These are phyloP conservation scores for Acrodontium crateriforme DNA, from an alignment of 2,329 filamentous ascomycete species.

Conservation along the genomic window DNA sequence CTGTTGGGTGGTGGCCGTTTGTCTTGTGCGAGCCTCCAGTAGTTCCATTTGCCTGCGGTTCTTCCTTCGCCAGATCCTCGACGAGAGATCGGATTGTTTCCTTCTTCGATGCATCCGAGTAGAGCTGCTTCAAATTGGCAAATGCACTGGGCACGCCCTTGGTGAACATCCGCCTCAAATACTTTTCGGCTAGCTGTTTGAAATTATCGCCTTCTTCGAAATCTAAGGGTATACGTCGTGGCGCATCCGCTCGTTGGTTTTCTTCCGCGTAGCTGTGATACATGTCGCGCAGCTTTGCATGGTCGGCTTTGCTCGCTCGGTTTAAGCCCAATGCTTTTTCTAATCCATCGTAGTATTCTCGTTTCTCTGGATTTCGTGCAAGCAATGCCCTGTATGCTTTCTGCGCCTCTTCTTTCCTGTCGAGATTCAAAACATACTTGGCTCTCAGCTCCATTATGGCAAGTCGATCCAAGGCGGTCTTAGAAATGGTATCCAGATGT, in stretches of 20 bases:
- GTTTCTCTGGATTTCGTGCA: conserved; percentile 77
- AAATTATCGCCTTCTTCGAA: conserved; percentile 79
- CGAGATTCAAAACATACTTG: conserved; percentile 68
- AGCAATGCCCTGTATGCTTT: conserved; percentile 69
- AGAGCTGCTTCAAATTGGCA: conserved; percentile 89
- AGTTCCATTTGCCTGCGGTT: conserved; percentile 15
- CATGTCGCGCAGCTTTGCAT: conserved; percentile 60
- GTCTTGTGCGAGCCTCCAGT: conserved; percentile 22
- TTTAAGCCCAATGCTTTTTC: conserved; percentile 53
- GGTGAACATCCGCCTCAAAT: conserved; percentile 71
- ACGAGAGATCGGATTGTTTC: conserved; percentile 62
- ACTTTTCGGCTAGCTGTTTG: conserved; percentile 59
- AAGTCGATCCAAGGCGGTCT: conserved; percentile 68
- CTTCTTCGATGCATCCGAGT: conserved; percentile 64
- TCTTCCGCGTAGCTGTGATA: conserved; percentile 73
- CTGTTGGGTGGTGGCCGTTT: conserved; percentile 38
- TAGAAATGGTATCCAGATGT: conserved; percentile 66
- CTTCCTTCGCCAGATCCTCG: conserved; percentile 52
- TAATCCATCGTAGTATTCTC: conserved; percentile 71
- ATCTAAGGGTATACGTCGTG: conserved; percentile 74
- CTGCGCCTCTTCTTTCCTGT: conserved; percentile 63
- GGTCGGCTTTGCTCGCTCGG: conserved; percentile 45
- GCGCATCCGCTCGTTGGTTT: conserved; percentile 69
- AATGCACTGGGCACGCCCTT: conserved; percentile 94
- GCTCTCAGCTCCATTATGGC: conserved; percentile 77